A percentile compares a stretch with the other conserved stretches of the same genome.
phyloP scores from a whole-genome alignment of 2,329 filamentous ascomycete species.

The Cadophora sp. region DNA sequence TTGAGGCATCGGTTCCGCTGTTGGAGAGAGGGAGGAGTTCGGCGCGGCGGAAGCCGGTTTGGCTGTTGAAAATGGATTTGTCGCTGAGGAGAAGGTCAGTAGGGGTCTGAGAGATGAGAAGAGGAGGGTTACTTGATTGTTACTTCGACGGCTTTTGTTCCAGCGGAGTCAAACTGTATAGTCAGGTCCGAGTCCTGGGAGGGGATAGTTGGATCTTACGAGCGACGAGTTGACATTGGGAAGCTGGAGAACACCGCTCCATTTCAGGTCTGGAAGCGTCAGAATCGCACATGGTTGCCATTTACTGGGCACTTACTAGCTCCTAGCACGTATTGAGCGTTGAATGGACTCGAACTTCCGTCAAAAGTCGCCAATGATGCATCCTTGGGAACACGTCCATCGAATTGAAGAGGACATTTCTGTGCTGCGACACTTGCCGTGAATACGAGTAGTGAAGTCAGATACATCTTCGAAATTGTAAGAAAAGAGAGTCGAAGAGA shows the following conservation, averaged over 20 bases:
- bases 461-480: constrained; percentile 8
- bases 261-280: constrained; percentile 50
- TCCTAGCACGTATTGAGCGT: constrained; percentile 59
- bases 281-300: not conserved
- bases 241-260: constrained; percentile 58
- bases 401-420: constrained; percentile 51
- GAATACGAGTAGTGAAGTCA: constrained; percentile 12
- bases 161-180: constrained; percentile 32
- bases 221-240: constrained; percentile 50
- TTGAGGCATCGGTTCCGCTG: constrained; percentile 57
- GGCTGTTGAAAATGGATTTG: constrained; percentile 64
- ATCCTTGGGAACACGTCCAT: constrained; percentile 52
- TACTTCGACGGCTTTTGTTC: constrained; percentile 29
- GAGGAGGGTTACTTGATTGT: constrained; percentile 26
- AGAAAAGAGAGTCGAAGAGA: not conserved
- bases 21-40: constrained; percentile 60
- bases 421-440: constrained; percentile 38
- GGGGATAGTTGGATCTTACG: constrained; percentile 39
- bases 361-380: constrained; percentile 51
- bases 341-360: constrained; percentile 52
- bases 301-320: constrained; percentile 7
- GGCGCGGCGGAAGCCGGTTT: constrained; percentile 65
- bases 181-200: not conserved
- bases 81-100: constrained; percentile 44
- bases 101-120: not conserved